These are phyloP conservation scores for Salisapilia sapeloensis DNA, from an alignment of 352 stramenopile genomes.

Conservation along the genomic window DNA sequence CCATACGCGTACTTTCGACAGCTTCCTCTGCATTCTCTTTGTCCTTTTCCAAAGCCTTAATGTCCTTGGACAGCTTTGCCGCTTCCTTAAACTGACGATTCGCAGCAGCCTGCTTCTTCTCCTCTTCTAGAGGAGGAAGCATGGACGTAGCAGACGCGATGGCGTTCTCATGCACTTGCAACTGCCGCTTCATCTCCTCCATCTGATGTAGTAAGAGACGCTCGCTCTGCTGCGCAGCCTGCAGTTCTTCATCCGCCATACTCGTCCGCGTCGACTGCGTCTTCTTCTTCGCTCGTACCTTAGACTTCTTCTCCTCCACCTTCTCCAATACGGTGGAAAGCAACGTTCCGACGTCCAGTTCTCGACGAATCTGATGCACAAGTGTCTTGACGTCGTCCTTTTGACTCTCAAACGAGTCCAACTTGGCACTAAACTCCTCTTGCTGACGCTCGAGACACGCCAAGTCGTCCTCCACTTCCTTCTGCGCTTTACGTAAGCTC, in stretches of 20 bases:
- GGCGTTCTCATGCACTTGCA: constrained; percentile 55
- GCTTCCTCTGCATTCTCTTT: constrained; percentile 58
- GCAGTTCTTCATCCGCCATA: constrained; percentile 44
- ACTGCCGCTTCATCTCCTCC: constrained; percentile 57
- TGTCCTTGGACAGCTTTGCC: constrained; percentile 70
- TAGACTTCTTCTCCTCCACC: constrained; percentile 48
- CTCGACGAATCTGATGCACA: constrained; percentile 37
- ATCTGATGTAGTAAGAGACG: constrained; percentile 54
- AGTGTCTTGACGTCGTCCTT: constrained; percentile 41
- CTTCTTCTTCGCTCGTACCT: constrained; percentile 53
- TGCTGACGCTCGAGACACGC: constrained; percentile 39
- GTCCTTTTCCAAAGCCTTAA: constrained; percentile 78
- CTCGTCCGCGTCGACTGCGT: constrained; percentile 45
- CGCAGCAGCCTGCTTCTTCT: constrained; percentile 60
- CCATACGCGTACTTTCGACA: constrained; percentile 71
- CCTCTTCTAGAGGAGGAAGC: constrained; percentile 57
- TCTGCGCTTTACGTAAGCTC: constrained; percentile 52
- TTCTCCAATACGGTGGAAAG: constrained; percentile 49
- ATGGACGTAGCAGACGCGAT: constrained; percentile 66
- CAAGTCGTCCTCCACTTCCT: constrained; percentile 50
- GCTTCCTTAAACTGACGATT: constrained; percentile 81
- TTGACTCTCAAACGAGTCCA: constrained; percentile 26
- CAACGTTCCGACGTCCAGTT: constrained; percentile 46
- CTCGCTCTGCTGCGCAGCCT: constrained; percentile 55
- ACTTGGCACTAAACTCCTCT: constrained; percentile 25